Base-by-base conservation (phyloP, 2,329 filamentous ascomycete genomes). In the Scedosporium aurantiacum region DNA sequence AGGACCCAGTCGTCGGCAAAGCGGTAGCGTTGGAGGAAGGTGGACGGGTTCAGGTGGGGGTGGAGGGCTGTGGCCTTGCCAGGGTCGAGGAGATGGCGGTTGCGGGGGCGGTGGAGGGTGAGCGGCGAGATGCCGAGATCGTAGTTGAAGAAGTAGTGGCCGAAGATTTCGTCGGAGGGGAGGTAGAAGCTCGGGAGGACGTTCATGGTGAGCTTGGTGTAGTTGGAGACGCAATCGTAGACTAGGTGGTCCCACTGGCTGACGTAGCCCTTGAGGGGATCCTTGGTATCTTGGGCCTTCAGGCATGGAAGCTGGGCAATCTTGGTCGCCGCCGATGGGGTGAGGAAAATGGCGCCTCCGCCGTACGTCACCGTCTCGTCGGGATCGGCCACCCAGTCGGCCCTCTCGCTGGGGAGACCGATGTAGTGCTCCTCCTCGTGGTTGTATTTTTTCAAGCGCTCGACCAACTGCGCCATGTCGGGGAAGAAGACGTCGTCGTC, bases 401-500 rank as follows among this genome's bases (percentile, higher is more conserved):
- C 64, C 1, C 70, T 67, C 65, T 78, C 76, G 63, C 75, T 76
- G 0, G 78, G 77, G 2, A 79, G 67, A 14, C 76, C 77, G 14
- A 80, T 62, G 64, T 76, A 79, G 14, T 75, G 62, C 56, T 73
- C 68, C 5, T 70, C 63, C 6, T 63, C 65, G 0, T 70, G 63
- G 56, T 74, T 69, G 61, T 74, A 74, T 0, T 66, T 60, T n/a
- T 67, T 68, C 2, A 80, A 70, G 5, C 70, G 71, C 27, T 70
- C 65, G 3, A 76, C 66, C 7, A 80, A 72, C 50, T 71, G 68
- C 0, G 69, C 67, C 37, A 79, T 65, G 43, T 73, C 74, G 0
- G 78, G 77, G 56, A 80, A 72, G 65, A 80, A 80, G 57, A 78
- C 69, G 60, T 75, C 73, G 64, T 79, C 77, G 37, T 80, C 78